These are phyloP conservation scores for Tetrahymena elliotti DNA, from an alignment of 73 alveolate species.

Conservation along the genomic window DNA sequence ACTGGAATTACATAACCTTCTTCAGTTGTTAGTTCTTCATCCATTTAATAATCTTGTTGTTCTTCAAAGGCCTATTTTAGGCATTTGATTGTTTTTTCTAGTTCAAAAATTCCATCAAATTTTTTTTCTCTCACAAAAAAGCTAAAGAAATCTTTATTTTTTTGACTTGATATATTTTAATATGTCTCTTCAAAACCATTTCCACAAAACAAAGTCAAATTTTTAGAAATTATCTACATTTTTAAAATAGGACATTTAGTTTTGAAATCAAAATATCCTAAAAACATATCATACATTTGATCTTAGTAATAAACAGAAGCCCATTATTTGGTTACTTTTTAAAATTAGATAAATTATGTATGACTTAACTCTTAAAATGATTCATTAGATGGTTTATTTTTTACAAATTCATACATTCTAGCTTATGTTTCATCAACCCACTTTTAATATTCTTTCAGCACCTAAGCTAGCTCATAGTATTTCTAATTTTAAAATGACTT, in stretches of 20 bases:
- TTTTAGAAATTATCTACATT: background rate
- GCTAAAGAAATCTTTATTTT: background rate
- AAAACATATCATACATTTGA: background rate
- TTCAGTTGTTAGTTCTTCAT: background rate
- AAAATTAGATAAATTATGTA: background rate
- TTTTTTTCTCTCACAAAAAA: background rate
- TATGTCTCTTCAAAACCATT: background rate
- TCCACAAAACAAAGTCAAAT: background rate
- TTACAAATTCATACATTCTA: background rate
- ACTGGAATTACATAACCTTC: background rate
- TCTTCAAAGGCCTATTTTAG: background rate
- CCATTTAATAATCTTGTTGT: background rate
- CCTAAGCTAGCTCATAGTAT: background rate
- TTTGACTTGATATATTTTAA: background rate
- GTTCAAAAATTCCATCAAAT: background rate
- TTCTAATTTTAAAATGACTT: background rate
- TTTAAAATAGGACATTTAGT: background rate
- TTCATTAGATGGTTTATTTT: background rate
- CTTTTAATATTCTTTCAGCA: background rate
- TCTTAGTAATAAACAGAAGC: background rate
- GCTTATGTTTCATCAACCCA: background rate
- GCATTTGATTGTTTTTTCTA: background rate
- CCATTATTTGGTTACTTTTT: background rate
- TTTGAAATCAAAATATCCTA: background rate
- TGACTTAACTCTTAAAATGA: background rate